Percentiles rank a stretch among this genome's conserved stretches.
Evolutionary conservation across 768 basidiomycete species (phyloP).

Genomic region (Lactifluus hygrophoroides): DNA sequence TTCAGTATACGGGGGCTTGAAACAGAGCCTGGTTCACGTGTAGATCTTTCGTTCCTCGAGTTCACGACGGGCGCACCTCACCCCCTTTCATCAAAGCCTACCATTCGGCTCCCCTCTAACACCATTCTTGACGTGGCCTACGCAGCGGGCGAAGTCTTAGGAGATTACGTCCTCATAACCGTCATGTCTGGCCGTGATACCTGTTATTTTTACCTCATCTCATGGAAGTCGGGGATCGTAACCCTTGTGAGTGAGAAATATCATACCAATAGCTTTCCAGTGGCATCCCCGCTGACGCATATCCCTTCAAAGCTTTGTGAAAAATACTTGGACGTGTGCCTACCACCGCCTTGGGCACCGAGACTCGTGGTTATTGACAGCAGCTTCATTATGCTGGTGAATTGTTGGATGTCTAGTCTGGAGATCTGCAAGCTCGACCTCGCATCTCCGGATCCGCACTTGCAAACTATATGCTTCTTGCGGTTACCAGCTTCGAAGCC

Average conservation of each 20-base stretch:
- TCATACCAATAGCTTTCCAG: background rate
- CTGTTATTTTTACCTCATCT: background rate
- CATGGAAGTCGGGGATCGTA: slow-evolving; percentile 5
- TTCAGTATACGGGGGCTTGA: background rate
- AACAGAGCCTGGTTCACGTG: background rate
- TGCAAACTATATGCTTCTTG: slow-evolving; percentile 3
- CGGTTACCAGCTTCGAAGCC: background rate
- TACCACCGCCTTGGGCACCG: background rate
- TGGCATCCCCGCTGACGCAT: background rate
- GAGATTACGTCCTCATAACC: slow-evolving; percentile 6
- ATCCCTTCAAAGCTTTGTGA: slow-evolving; percentile 1
- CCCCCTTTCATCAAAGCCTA: background rate
- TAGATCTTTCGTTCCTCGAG: slow-evolving; percentile 2
- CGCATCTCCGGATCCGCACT: background rate
- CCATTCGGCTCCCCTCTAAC: background rate
- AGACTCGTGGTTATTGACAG: background rate
- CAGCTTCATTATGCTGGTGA: background rate
- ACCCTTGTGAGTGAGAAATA: background rate
- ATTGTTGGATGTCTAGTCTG: background rate
- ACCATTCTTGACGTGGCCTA: background rate
- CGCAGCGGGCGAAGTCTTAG: background rate
- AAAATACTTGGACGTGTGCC: background rate
- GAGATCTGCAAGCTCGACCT: slow-evolving; percentile 4
- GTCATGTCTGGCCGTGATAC: background rate
- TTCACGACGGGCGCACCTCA: slow-evolving; percentile 4